These are phyloP conservation scores for Zasmidium angulare DNA, from an alignment of 2,329 filamentous ascomycete species.

Conservation along the genomic window DNA sequence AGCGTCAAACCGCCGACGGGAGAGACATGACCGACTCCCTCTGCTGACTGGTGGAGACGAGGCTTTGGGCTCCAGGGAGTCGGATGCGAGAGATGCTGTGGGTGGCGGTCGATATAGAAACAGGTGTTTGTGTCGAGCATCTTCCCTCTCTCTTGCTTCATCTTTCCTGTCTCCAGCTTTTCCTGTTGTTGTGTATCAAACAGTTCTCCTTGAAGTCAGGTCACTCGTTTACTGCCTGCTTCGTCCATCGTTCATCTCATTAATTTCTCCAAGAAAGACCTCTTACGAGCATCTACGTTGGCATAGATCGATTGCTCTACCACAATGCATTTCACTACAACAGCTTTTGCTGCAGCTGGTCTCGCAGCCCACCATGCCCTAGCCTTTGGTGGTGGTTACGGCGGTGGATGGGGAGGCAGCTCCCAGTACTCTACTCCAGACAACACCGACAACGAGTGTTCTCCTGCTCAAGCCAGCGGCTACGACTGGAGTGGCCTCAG, in stretches of 20 bases:
- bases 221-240: conserved; percentile 46
- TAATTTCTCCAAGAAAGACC: conserved; percentile 19
- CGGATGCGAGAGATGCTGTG: background rate
- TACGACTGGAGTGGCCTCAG: conserved; percentile 70
- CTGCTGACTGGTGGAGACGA: conserved; percentile 11
- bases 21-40: conserved; percentile 4
- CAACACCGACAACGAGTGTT: conserved; percentile 77
- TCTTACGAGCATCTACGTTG: conserved; percentile 10
- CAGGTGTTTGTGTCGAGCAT: conserved; percentile 2
- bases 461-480: conserved; percentile 64
- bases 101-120: conserved; percentile 2
- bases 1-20: conserved; percentile 16
- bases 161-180: conserved; percentile 4
- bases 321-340: conserved; percentile 19
- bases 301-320: conserved; percentile 8
- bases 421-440: conserved; percentile 64
- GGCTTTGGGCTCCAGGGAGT: conserved; percentile 8
- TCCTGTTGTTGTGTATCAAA: conserved; percentile 9
- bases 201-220: conserved; percentile 36
- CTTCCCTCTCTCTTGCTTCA: conserved; percentile 26
- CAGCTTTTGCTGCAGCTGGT: conserved; percentile 16
- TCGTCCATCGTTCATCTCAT: conserved; percentile 15
- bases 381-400: conserved; percentile 35
- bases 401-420: conserved; percentile 46
- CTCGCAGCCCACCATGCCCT: conserved; percentile 48